A percentile compares a stretch with the other conserved stretches of the same genome.
Evolutionary conservation across 331 rosid genomes (phyloP).

Genomic region (Rosa hybrid): DNA sequence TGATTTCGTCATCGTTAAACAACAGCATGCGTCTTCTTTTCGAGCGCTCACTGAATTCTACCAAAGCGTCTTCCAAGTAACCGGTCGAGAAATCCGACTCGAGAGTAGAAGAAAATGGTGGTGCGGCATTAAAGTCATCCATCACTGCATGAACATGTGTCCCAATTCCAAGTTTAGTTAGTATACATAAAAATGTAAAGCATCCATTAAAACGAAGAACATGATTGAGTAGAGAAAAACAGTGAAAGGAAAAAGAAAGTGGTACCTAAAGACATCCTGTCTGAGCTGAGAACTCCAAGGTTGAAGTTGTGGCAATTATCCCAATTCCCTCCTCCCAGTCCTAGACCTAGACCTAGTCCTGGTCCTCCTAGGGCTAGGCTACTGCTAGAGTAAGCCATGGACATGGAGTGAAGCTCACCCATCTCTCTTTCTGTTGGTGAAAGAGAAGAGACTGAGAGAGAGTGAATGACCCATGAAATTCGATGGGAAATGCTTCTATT

Average conservation of each 20-base stretch:
- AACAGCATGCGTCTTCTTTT: constrained; percentile 73
- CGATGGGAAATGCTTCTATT: constrained; percentile 45
- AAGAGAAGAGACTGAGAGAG: neutral
- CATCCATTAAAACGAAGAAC: neutral
- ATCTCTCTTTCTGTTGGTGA: constrained; percentile 16
- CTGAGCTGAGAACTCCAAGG: constrained; percentile 68
- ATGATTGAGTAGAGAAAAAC: constrained; percentile 6
- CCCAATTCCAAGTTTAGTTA: neutral
- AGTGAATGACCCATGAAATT: constrained; percentile 12
- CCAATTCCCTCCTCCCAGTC: constrained; percentile 32
- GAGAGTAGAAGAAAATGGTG: constrained; percentile 36
- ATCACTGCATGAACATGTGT: constrained; percentile 39
- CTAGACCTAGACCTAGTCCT: neutral
- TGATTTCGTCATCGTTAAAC: constrained; percentile 26
- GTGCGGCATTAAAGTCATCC: constrained; percentile 37
- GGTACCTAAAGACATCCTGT: constrained; percentile 66
- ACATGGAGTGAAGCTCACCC: constrained; percentile 65
- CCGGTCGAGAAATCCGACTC: constrained; percentile 78
- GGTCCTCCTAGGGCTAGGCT: constrained; percentile 49
- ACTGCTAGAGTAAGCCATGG: constrained; percentile 58
- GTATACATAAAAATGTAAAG: neutral
- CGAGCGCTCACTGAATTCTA: constrained; percentile 56
- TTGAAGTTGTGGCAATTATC: constrained; percentile 43
- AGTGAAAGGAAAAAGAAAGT: constrained; percentile 20
- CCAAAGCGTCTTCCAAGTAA: constrained; percentile 86